A percentile compares a stretch with the other conserved stretches of the same genome.
Evolutionary conservation across 495 filamentous ascomycete species (phyloP).

Genomic region (Trichoderma gamsii): DNA sequence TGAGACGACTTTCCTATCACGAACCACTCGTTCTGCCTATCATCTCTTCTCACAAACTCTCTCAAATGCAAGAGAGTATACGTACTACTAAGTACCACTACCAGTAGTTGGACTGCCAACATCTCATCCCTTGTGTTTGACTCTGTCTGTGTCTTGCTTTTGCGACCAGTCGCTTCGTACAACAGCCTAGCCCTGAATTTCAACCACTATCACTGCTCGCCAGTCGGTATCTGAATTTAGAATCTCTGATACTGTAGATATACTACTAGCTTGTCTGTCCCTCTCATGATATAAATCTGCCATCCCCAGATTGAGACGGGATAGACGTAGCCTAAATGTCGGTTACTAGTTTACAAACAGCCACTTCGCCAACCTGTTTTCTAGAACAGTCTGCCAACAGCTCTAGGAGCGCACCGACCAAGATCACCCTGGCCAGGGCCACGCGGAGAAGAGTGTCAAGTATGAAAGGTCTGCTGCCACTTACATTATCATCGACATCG

Average conservation of each 20-base stretch:
- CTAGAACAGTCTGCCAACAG: conserved; percentile 2
- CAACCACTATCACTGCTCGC: background rate
- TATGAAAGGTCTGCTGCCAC: conserved; percentile 23
- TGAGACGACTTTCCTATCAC: background rate
- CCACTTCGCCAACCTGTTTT: background rate
- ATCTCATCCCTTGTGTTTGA: conserved; percentile 4
- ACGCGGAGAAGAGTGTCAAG: conserved; percentile 20
- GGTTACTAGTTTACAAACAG: background rate
- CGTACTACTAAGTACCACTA: background rate
- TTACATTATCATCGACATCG: conserved; percentile 19
- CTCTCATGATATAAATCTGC: background rate
- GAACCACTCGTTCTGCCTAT: background rate
- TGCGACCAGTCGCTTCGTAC: background rate
- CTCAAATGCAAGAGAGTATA: background rate
- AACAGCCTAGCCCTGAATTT: background rate
- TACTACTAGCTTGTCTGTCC: background rate
- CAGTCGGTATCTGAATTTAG: too few species aligned
- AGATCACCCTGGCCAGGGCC: background rate
- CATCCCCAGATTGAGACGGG: background rate
- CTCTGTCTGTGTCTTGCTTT: conserved; percentile 5
- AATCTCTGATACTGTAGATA: background rate
- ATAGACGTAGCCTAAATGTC: conserved; percentile 5
- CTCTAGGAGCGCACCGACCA: conserved; percentile 4
- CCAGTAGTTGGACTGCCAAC: background rate
- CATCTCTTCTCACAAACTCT: background rate